Percentiles rank a stretch among this genome's conserved stretches.
These are phyloP conservation scores for Diaporthe sp. DNA, from an alignment of 2,329 filamentous ascomycete genomes.

Conservation along the genomic window DNA sequence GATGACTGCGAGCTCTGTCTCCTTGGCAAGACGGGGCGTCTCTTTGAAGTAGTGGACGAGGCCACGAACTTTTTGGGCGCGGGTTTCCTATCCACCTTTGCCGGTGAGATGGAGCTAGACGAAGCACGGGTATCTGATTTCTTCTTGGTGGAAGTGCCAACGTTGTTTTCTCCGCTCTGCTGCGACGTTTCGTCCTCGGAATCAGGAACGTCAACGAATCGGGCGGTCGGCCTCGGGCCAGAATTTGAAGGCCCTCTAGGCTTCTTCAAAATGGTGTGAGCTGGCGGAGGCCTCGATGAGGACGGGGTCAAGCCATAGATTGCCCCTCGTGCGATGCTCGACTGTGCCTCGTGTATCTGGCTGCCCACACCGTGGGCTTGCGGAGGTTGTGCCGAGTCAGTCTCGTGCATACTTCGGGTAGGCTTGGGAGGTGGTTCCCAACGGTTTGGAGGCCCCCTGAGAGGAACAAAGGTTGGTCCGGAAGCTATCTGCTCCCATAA, in stretches of 20 bases:
- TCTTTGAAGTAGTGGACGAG: slow-evolving; percentile 58
- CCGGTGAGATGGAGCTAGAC: slow-evolving; percentile 44
- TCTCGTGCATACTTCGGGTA: slow-evolving; percentile 40
- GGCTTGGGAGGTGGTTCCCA: slow-evolving; percentile 62
- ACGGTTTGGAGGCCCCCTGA: slow-evolving; percentile 66
- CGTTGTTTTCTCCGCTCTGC: slow-evolving; percentile 45
- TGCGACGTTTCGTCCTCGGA: slow-evolving; percentile 60
- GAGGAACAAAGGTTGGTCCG: slow-evolving; percentile 69
- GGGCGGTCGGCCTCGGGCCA: slow-evolving; percentile 70
- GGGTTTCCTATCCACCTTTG: slow-evolving; percentile 49
- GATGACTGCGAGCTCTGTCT: slow-evolving; percentile 64
- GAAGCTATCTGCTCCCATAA: slow-evolving; percentile 71
- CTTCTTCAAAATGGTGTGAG: slow-evolving; percentile 74
- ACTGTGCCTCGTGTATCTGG: not conserved
- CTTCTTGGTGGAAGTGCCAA: slow-evolving; percentile 44
- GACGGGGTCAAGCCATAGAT: slow-evolving; percentile 53
- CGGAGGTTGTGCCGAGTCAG: slow-evolving; percentile 38
- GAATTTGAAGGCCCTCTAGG: slow-evolving; percentile 65
- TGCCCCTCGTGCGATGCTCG: slow-evolving; percentile 42
- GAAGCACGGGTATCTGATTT: slow-evolving; percentile 42
- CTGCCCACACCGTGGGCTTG: slow-evolving; percentile 8
- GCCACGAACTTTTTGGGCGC: slow-evolving; percentile 59
- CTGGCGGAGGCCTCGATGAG: slow-evolving; percentile 62
- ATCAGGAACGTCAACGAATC: slow-evolving; percentile 69
- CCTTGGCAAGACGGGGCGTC: slow-evolving; percentile 61